Evolutionary conservation across 192 early-diverging fungal genomes (phyloP), one percentile per base, ranked within the genome.

Genomic region (Linnemannia zychae): DNA sequence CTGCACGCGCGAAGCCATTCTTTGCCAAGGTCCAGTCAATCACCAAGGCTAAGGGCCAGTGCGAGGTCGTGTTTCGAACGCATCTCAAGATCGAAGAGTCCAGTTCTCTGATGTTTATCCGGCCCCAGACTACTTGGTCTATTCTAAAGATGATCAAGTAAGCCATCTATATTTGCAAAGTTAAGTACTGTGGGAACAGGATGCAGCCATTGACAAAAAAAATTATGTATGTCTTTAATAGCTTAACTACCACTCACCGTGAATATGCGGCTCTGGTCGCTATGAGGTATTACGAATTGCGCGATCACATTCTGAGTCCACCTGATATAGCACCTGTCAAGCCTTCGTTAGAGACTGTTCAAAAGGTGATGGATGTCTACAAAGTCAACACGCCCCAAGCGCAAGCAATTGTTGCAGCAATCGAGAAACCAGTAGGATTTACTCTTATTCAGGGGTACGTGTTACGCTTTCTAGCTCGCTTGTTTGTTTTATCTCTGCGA

Each of bases 371-470:
- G 87, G 78, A 89, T 24, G 88, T 84, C 7, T 96, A 94, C 76
- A 89, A 91, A n/a, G 93, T 98, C n/a, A 99, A 99, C 78, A 90
- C 93, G 72, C 96, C 97, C 11, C 98, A 99, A 85, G 98, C 97
- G 0, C 90, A 93, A 60, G 96, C 97, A 7, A 95, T 99, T 69
- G 84, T 89, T 12, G 88, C 90, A 15, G 96, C 95, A 1, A 80
- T 95, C 22, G 77, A 91, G 33, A 87, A 91, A 37, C 82, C 91
- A 48, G 79, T 90, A 17, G 97, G 97, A 17, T 97, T 99, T 74
- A 94, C 95, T 3, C 85, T 99, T 12, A 97, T 98, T 87, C 97
- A 99, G 86, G 98, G 91, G 89, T 91, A 90, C 17, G 72, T 17
- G n/a, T 44, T 48, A 7, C 34, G 3, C 7, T 60, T 65, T 44